Conservation (phyloP, 192 early-diverging fungal species). For the Tieghemiomyces parasiticus region DNA sequence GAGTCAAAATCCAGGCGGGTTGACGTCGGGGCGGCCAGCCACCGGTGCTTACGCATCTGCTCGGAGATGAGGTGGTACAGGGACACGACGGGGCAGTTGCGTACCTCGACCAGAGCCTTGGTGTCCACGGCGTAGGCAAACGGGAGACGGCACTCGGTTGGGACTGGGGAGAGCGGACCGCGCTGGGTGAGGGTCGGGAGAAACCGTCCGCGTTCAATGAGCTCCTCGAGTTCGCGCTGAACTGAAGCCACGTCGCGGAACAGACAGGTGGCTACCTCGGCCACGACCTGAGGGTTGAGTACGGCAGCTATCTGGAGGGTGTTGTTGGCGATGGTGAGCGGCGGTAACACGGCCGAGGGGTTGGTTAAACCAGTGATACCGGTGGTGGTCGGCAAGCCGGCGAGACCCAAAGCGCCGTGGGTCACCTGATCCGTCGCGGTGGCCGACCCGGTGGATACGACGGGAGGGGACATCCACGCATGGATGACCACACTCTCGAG, state of each 20-base stretch:
- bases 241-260: constrained; percentile 6
- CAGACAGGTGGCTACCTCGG: constrained; percentile 6
- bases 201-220: constrained; percentile 3
- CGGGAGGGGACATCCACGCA: constrained; percentile 16
- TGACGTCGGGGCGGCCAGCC: constrained; percentile 3
- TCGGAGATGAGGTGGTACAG: constrained; percentile 26
- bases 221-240: constrained; percentile 3
- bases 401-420: no score
- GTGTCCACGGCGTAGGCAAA: no score
- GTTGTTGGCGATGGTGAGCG: not conserved
- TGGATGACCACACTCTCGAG: constrained; percentile 19
- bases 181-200: constrained; percentile 8
- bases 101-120: constrained; percentile 16
- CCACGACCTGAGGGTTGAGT: constrained; percentile 7
- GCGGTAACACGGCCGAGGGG: not conserved
- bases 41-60: constrained; percentile 14
- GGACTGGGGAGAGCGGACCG: no score
- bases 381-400: not conserved
- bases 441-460: not conserved
- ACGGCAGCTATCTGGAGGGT: no score
- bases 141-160: no score
- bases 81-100: constrained; percentile 29
- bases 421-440: no score
- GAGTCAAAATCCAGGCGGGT: not conserved
- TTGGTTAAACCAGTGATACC: not conserved